phyloP scores from a whole-genome alignment of 345 rosid genomes.

The Bretschneidera sinensis region DNA sequence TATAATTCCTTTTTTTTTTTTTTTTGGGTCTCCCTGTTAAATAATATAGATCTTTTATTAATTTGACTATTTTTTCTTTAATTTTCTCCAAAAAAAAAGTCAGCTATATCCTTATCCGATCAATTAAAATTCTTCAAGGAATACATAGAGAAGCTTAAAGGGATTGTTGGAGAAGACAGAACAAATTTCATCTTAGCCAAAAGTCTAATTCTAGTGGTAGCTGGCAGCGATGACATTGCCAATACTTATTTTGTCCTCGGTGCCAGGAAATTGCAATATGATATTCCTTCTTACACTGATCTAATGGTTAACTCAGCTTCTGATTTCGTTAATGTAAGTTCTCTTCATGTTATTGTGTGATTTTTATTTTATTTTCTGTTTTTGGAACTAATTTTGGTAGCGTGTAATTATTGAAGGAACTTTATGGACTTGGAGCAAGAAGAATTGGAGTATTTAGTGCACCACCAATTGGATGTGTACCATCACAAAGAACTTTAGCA shows the following conservation, averaged over 20 bases:
- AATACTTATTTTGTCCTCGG: constrained; percentile 38
- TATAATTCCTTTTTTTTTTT: neutral
- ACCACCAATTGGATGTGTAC: constrained; percentile 59
- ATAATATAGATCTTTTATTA: neutral
- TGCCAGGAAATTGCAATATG: constrained; percentile 32
- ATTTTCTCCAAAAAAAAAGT: constrained; percentile 24
- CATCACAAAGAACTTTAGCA: constrained; percentile 31
- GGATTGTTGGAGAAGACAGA: constrained; percentile 41
- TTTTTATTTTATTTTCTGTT: neutral
- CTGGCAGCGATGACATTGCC: constrained; percentile 65
- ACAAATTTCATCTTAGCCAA: constrained; percentile 36
- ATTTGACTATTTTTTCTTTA: neutral
- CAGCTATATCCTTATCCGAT: constrained; percentile 34
- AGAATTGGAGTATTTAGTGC: constrained; percentile 35
- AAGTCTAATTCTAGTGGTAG: constrained; percentile 33
- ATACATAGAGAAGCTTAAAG: constrained; percentile 40
- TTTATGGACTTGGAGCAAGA: constrained; percentile 43
- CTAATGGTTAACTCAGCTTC: constrained; percentile 46
- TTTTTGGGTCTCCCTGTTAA: neutral
- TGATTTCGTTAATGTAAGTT: constrained; percentile 37
- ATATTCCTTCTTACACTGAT: constrained; percentile 34
- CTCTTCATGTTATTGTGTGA: neutral
- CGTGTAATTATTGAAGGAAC: constrained; percentile 19
- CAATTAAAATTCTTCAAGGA: constrained; percentile 45
- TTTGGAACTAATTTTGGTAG: neutral